phyloP scores from a whole-genome alignment of 257 asterid genomes.

The Cruciata laevipes region DNA sequence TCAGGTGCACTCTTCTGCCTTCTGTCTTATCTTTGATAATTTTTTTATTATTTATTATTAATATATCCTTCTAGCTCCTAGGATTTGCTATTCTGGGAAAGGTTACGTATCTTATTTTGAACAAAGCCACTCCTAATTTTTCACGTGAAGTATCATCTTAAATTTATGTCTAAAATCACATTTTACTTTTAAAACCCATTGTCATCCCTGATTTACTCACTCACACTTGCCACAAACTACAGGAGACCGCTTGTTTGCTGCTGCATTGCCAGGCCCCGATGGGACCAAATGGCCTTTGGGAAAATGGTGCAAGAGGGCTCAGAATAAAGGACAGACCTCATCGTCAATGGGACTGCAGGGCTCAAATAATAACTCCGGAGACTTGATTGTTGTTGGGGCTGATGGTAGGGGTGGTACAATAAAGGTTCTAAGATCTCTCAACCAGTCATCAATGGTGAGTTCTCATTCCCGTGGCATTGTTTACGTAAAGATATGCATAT shows the following conservation, averaged over 20 bases:
- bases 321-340: slow-evolving; percentile 30
- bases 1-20: slow-evolving; percentile 33
- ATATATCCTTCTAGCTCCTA: not conserved
- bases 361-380: slow-evolving; percentile 39
- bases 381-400: slow-evolving; percentile 82
- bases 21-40: slow-evolving; percentile 3
- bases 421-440: slow-evolving; percentile 63
- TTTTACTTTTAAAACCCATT: not conserved
- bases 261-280: slow-evolving; percentile 73
- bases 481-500: not conserved
- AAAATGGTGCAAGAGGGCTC: slow-evolving; percentile 81
- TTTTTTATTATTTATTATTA: not conserved
- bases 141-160: not conserved
- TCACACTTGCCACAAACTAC: slow-evolving; percentile 9
- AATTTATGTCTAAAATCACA: not conserved
- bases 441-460: slow-evolving; percentile 56
- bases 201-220: not conserved
- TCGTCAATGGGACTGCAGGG: slow-evolving; percentile 26
- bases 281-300: slow-evolving; percentile 85
- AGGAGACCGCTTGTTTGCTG: slow-evolving; percentile 62
- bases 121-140: not conserved
- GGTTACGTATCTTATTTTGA: not conserved
- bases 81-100: not conserved
- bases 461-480: slow-evolving; percentile 3
- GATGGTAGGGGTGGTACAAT: slow-evolving; percentile 94